A percentile compares a stretch with the other conserved stretches of the same genome.
These are phyloP conservation scores for Gossypioides kirkii DNA, from an alignment of 345 rosid genomes.

Conservation along the genomic window DNA sequence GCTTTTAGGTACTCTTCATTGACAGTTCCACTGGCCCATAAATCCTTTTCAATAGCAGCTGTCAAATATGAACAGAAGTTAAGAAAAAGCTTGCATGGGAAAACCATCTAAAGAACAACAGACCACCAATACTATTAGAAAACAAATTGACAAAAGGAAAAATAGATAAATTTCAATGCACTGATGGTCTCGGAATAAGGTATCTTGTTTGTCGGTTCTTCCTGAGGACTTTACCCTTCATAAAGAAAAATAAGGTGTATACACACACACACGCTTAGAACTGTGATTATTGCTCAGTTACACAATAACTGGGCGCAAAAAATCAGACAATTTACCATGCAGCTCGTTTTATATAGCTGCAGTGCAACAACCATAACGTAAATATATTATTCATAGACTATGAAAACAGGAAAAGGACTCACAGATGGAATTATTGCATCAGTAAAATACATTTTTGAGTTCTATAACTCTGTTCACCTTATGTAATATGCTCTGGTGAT, in stretches of 20 bases:
- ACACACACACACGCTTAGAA: background rate
- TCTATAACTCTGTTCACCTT: background rate
- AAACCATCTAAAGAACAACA: background rate
- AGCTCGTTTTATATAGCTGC: background rate
- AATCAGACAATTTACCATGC: background rate
- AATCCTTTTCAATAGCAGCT: conserved; percentile 98
- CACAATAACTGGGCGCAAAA: conserved; percentile 8
- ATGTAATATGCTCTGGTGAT: background rate
- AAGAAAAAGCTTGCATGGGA: background rate
- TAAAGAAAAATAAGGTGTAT: background rate
- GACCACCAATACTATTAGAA: background rate
- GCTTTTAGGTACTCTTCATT: conserved; percentile 94
- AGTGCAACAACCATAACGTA: background rate
- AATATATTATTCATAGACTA: background rate
- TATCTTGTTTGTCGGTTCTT: background rate
- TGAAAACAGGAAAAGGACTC: background rate
- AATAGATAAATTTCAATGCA: background rate
- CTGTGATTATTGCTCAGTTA: background rate
- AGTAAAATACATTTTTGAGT: background rate
- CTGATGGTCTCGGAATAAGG: background rate
- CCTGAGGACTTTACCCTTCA: background rate
- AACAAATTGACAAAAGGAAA: conserved; percentile 4
- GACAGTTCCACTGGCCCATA: conserved; percentile 97
- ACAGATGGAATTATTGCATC: background rate
- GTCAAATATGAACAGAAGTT: conserved; percentile 28